Evolutionary conservation across 176 grass and related monocot genomes (phyloP).

Genomic region (Dactylis glomerata): DNA sequence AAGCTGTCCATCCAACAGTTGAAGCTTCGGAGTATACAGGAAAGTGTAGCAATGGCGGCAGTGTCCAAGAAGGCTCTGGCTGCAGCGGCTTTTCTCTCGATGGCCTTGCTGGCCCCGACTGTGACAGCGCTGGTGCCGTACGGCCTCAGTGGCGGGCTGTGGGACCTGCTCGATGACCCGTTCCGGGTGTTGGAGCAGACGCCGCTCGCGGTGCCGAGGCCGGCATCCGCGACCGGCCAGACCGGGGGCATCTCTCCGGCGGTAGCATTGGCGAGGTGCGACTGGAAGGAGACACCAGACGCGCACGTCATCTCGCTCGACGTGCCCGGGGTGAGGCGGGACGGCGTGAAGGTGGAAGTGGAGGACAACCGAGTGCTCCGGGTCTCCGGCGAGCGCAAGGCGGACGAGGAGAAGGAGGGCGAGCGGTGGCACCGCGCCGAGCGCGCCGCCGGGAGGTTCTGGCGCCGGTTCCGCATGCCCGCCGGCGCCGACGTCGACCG

Average conservation of each 20-base stretch:
- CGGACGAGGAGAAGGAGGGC: constrained; percentile 26
- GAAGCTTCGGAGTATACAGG: not conserved
- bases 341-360: constrained; percentile 55
- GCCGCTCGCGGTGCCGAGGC: constrained; percentile 4
- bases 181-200: constrained; percentile 57
- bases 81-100: not conserved
- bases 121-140: constrained; percentile 37
- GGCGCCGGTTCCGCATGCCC: constrained; percentile 45
- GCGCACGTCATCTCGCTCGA: constrained; percentile 53
- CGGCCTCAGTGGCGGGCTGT: constrained; percentile 11
- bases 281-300: constrained; percentile 66
- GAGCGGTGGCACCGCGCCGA: constrained; percentile 59
- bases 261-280: constrained; percentile 36
- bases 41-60: not conserved
- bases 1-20: not conserved
- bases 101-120: not conserved
- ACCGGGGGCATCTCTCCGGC: not conserved
- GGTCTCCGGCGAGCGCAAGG: constrained; percentile 48
- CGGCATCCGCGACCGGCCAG: not conserved
- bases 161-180: constrained; percentile 42
- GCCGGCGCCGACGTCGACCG: constrained; percentile 13
- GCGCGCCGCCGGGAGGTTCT: constrained; percentile 42
- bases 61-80: not conserved
- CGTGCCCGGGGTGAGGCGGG: constrained; percentile 42
- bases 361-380: constrained; percentile 52